These are phyloP conservation scores for Botrytis tulipae DNA, from an alignment of 2,329 filamentous ascomycete species.

Conservation along the genomic window DNA sequence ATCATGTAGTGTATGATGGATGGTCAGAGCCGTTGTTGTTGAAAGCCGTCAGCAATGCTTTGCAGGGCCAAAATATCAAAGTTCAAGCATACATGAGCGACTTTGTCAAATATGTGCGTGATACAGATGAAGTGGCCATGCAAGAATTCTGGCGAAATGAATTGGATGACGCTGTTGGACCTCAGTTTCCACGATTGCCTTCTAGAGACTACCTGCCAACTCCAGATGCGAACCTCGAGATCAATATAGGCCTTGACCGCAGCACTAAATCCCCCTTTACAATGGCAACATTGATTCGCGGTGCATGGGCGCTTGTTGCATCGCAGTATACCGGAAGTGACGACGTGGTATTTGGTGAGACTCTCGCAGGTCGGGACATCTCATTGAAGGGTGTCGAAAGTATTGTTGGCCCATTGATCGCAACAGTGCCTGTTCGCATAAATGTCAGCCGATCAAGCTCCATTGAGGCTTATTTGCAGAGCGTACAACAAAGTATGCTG, in stretches of 20 bases:
- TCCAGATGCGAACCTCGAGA: conserved; percentile 46
- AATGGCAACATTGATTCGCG: conserved; percentile 31
- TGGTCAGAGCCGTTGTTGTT: conserved; percentile 45
- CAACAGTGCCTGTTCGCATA: conserved; percentile 41
- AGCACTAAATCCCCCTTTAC: conserved; percentile 24
- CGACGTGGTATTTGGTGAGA: conserved; percentile 47
- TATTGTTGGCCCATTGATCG: conserved; percentile 46
- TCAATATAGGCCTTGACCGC: conserved; percentile 36
- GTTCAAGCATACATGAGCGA: conserved; percentile 44
- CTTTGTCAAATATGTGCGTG: conserved; percentile 49
- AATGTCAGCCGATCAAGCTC: conserved; percentile 40
- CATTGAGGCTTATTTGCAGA: conserved; percentile 44
- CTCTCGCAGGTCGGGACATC: conserved; percentile 44
- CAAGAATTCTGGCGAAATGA: conserved; percentile 49
- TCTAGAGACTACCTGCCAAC: conserved; percentile 46
- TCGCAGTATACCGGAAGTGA: conserved; percentile 41
- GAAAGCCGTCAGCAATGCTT: conserved; percentile 32
- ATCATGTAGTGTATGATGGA: conserved; percentile 57
- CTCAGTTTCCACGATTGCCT: conserved; percentile 51
- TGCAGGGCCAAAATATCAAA: conserved; percentile 27
- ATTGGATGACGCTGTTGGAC: conserved; percentile 45
- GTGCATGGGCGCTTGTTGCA: conserved; percentile 44
- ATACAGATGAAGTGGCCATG: conserved; percentile 38
- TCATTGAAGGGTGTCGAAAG: conserved; percentile 43
- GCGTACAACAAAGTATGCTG: conserved; percentile 47